Percentiles rank a stretch among this genome's conserved stretches.
Conservation (phyloP, 805 yeast species). For the Saccharomycopsis fodiens region DNA sequence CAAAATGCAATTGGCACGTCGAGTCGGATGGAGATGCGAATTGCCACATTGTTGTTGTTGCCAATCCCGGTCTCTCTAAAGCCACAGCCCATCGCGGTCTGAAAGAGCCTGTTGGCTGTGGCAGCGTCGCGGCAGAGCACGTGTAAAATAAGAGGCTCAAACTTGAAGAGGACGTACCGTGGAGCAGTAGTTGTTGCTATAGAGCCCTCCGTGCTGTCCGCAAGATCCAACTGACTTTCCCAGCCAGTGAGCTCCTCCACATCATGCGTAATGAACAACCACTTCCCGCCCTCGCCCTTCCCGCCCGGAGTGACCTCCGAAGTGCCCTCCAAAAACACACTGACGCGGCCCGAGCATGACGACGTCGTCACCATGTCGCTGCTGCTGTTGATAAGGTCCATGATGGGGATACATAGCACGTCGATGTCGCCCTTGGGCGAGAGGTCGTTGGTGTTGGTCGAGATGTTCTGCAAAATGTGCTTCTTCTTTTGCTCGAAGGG, state of each 20-base stretch:
- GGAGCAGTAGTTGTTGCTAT: constrained; percentile 23
- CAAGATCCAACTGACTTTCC: constrained; percentile 24
- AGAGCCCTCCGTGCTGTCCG: background rate
- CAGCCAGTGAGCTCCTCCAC: constrained; percentile 39
- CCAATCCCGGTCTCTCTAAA: constrained; percentile 86
- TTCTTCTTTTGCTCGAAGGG: constrained; percentile 64
- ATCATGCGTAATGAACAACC: constrained; percentile 78
- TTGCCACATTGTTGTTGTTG: constrained; percentile 66
- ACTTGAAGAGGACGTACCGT: constrained; percentile 64
- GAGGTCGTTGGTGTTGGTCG: constrained; percentile 43
- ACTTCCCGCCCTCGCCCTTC: constrained; percentile 77
- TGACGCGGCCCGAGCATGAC: constrained; percentile 81
- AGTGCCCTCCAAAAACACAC: constrained; percentile 72
- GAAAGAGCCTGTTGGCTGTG: constrained; percentile 54
- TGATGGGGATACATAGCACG: constrained; percentile 62
- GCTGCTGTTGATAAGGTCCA: constrained; percentile 55
- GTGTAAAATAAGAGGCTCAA: constrained; percentile 80
- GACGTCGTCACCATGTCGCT: constrained; percentile 76
- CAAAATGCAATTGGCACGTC: constrained; percentile 72
- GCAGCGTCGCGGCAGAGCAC: constrained; percentile 62
- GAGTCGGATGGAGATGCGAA: constrained; percentile 63
- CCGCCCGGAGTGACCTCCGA: constrained; percentile 51
- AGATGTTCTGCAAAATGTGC: constrained; percentile 46
- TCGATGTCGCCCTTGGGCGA: constrained; percentile 90
- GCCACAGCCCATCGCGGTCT: constrained; percentile 75